Conservation (phyloP, 148 eudicot species). For the Polygonum aviculare region DNA sequence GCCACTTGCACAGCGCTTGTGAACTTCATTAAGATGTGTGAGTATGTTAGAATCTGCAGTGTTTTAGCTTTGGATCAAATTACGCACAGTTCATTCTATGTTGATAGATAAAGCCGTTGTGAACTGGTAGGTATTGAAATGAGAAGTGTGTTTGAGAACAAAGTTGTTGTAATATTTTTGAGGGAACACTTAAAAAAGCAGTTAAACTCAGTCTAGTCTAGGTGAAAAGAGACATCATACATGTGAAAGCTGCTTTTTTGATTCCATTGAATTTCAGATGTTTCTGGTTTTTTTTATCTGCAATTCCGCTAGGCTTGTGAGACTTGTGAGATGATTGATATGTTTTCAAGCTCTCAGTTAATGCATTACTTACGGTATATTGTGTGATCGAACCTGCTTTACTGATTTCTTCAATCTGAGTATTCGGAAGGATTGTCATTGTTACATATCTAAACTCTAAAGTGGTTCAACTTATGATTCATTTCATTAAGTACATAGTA, state of each 20-base stretch:
- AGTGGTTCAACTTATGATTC: not conserved
- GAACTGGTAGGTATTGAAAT: not conserved
- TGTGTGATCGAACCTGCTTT: not conserved
- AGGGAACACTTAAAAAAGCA: not conserved
- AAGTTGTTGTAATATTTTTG: not conserved
- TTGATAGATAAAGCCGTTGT: not conserved
- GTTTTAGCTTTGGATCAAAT: not conserved
- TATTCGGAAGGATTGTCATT: not conserved
- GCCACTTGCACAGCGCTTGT: conserved; percentile 14
- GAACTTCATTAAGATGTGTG: conserved; percentile 7
- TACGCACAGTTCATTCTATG: not conserved
- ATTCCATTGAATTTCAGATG: not conserved
- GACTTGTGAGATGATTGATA: not conserved
- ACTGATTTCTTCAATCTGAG: too few relatives aligned
- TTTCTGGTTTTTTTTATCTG: not conserved
- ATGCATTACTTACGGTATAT: not conserved
- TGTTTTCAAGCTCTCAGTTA: not conserved
- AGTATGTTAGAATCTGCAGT: not conserved
- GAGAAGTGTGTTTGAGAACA: not conserved
- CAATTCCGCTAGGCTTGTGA: not conserved
- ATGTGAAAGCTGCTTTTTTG: not conserved
- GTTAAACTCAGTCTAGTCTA: not conserved
- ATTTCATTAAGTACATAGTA: not conserved
- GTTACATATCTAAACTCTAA: not conserved
- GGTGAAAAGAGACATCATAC: not conserved